These are phyloP conservation scores for Yarrowia sp. DNA, from an alignment of 805 yeast genomes.

Conservation along the genomic window DNA sequence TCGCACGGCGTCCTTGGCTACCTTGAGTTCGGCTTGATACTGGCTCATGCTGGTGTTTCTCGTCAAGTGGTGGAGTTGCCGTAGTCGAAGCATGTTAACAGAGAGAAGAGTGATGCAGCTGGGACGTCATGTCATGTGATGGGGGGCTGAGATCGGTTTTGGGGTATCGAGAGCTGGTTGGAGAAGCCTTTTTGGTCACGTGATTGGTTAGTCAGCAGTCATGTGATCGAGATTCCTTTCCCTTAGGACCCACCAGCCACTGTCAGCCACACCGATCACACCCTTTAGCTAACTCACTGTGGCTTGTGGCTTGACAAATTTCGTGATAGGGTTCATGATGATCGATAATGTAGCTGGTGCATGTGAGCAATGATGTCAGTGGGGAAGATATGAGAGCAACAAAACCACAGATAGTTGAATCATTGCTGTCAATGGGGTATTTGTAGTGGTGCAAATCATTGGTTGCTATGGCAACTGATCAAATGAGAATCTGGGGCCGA, in stretches of 20 bases:
- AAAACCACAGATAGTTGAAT: no score
- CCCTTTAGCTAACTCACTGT: neutral
- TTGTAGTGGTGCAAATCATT: no score
- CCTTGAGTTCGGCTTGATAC: slow-evolving; percentile 69
- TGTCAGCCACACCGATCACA: neutral
- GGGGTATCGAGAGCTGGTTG: neutral
- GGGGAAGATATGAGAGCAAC: no score
- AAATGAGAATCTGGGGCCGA: no score
- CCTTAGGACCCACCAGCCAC: no score
- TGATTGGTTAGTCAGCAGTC: neutral
- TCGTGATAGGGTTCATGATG: no score
- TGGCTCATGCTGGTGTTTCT: slow-evolving; percentile 21
- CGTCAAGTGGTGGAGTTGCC: slow-evolving; percentile 25
- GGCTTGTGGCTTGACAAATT: slow-evolving; percentile 20
- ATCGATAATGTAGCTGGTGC: no score
- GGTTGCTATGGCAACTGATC: no score
- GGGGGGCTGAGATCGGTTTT: neutral
- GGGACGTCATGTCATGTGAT: slow-evolving; percentile 39
- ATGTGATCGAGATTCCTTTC: no score
- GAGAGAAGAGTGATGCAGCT: slow-evolving; percentile 1
- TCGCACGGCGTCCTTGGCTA: slow-evolving; percentile 90
- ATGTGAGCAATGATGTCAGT: no score
- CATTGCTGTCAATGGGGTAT: no score
- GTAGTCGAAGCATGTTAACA: slow-evolving; percentile 26
- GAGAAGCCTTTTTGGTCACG: neutral